Conservation (phyloP, 2,329 filamentous ascomycete genomes). For the Corniculantispora saksenae region DNA sequence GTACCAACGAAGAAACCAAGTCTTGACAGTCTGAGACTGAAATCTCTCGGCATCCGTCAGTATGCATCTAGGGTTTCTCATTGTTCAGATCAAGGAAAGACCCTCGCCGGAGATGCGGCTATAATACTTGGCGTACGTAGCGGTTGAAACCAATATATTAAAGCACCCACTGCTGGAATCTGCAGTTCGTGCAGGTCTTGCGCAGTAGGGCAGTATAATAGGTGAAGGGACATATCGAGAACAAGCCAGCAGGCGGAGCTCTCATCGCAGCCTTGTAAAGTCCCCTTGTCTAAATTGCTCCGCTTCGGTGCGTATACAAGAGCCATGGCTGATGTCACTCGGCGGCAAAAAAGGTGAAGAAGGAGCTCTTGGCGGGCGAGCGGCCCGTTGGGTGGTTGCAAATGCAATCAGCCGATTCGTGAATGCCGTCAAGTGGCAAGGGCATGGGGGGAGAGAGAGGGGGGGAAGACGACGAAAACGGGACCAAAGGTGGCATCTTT, state of each 20-base stretch:
- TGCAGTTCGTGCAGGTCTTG: neutral
- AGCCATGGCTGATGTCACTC: slow-evolving; percentile 17
- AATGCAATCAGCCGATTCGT: slow-evolving; percentile 12
- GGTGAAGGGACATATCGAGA: neutral
- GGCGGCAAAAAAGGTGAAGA: slow-evolving; percentile 5
- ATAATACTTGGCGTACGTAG: neutral
- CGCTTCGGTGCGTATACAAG: neutral
- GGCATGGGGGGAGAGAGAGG: neutral
- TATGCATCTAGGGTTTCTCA: neutral
- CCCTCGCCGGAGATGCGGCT: no score
- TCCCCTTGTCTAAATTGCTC: neutral
- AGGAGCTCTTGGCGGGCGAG: slow-evolving; percentile 13
- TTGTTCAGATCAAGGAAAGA: no score
- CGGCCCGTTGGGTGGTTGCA: neutral
- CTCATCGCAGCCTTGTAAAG: neutral
- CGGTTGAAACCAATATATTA: neutral
- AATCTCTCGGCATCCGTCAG: neutral
- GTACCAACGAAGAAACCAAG: no score
- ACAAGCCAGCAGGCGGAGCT: neutral
- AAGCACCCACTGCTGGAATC: neutral
- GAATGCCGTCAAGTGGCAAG: slow-evolving; percentile 9
- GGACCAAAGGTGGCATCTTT: neutral
- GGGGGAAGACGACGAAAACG: neutral
- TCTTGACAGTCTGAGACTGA: neutral
- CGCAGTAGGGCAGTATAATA: neutral